These are phyloP conservation scores for Tylopilus subfusipes DNA, from an alignment of 768 basidiomycete genomes.

Conservation along the genomic window DNA sequence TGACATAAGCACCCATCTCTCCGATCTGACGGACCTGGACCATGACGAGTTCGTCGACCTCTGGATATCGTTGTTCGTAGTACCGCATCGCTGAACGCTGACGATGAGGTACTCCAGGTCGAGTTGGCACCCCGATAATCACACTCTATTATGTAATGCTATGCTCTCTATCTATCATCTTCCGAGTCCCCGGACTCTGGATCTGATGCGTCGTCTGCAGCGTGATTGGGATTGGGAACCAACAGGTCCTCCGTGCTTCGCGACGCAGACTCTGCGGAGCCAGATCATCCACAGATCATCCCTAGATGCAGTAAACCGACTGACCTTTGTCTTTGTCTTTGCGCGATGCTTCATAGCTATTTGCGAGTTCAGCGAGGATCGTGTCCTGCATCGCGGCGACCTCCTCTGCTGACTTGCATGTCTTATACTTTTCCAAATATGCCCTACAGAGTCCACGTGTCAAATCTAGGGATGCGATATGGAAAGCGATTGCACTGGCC, in stretches of 20 bases:
- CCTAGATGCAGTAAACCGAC: conserved; percentile 14
- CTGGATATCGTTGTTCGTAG: conserved; percentile 90
- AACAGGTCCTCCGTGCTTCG: conserved; percentile 57
- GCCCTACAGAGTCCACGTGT: conserved; percentile 1
- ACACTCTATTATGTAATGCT: conserved; percentile 11
- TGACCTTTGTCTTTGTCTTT: conserved; percentile 43
- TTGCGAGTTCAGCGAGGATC: conserved; percentile 68
- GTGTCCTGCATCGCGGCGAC: conserved; percentile 58
- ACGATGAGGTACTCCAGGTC: no score
- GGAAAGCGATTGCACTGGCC: conserved; percentile 36
- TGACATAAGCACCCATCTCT: conserved; percentile 99
- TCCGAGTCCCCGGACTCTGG: conserved; percentile 12
- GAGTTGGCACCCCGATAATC: not conserved
- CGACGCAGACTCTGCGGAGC: conserved; percentile 15
- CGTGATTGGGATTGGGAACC: conserved; percentile 67
- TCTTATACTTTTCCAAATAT: conserved; percentile 73
- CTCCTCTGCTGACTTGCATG: conserved; percentile 60
- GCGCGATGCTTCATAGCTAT: conserved; percentile 56
- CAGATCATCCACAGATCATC: not conserved
- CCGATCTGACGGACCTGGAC: conserved; percentile 99
- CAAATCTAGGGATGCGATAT: not conserved
- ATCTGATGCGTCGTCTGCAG: conserved; percentile 19
- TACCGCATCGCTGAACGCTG: conserved; percentile 77
- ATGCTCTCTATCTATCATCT: conserved; percentile 10
- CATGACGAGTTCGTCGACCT: conserved; percentile 99